Conservation (phyloP, 805 yeast species). For the Cyberlindnera euphorbiiphila region DNA sequence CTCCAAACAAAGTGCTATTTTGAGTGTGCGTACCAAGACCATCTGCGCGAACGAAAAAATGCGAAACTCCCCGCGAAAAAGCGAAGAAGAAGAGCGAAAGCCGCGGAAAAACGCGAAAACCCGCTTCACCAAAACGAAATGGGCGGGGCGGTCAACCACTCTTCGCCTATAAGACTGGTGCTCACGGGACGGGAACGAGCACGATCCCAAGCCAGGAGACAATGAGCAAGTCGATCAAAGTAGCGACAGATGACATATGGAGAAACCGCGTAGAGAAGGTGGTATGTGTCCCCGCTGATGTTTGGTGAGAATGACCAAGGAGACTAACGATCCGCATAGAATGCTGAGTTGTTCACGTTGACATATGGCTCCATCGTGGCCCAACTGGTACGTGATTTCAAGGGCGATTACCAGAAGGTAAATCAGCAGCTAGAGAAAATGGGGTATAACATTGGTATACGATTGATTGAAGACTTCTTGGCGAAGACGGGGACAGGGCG, state of each 20-base stretch:
- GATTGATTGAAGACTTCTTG: conserved; percentile 88
- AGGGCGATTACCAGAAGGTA: conserved; percentile 71
- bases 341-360: conserved; percentile 88
- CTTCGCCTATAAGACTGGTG: too few relatives aligned
- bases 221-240: conserved; percentile 40
- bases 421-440: conserved; percentile 81
- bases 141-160: too few relatives aligned
- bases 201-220: not conserved
- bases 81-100: too few relatives aligned
- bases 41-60: too few relatives aligned
- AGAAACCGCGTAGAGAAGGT: conserved; percentile 82
- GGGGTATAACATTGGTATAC: conserved; percentile 93
- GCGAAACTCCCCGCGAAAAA: too few relatives aligned
- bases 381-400: conserved; percentile 81
- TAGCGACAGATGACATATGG: conserved; percentile 87
- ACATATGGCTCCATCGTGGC: conserved; percentile 94
- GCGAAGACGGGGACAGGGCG: conserved; percentile 85
- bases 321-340: conserved; percentile 36
- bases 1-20: too few relatives aligned
- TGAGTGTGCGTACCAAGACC: too few relatives aligned
- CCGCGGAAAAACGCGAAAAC: too few relatives aligned
- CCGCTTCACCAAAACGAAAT: too few relatives aligned
- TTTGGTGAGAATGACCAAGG: not conserved
- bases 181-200: too few relatives aligned
- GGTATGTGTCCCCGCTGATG: conserved; percentile 39